Evolutionary conservation across 495 filamentous ascomycete species (phyloP).

Genomic region (Hypoxylon fuscum): DNA sequence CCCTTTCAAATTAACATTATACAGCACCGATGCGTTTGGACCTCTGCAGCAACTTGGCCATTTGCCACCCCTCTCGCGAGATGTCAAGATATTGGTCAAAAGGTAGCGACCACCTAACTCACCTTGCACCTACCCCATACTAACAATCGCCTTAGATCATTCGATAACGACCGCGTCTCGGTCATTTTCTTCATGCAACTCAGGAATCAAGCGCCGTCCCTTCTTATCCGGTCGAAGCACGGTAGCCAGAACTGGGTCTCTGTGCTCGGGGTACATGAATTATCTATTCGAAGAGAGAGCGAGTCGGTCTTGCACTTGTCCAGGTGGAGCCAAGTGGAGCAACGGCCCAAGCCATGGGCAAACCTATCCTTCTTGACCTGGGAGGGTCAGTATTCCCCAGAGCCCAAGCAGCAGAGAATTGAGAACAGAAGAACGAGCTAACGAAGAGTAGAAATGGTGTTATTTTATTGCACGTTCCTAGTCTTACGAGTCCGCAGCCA

Average conservation of each 20-base stretch:
- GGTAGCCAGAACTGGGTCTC: conserved; percentile 56
- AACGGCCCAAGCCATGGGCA: conserved; percentile 59
- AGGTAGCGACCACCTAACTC: conserved; percentile 46
- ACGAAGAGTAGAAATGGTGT: conserved; percentile 66
- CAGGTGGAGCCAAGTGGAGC: conserved; percentile 55
- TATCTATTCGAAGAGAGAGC: conserved; percentile 58
- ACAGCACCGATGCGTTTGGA: conserved; percentile 54
- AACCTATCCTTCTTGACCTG: conserved; percentile 63
- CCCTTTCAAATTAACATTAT: conserved; percentile 17
- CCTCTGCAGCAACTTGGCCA: conserved; percentile 42
- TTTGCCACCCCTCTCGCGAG: conserved; percentile 47
- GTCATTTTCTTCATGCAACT: conserved; percentile 57
- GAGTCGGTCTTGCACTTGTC: conserved; percentile 57
- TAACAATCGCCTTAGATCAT: conserved; percentile 46
- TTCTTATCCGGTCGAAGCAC: conserved; percentile 51
- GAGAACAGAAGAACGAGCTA: conserved; percentile 8
- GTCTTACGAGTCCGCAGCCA: conserved; percentile 76
- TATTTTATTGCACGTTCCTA: conserved; percentile 80
- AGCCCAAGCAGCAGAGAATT: background rate
- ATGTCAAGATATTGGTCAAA: conserved; percentile 60
- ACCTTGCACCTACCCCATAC: background rate
- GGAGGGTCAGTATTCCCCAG: conserved; percentile 55
- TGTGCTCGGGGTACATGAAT: conserved; percentile 57
- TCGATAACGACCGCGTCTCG: conserved; percentile 61
- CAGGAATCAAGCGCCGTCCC: conserved; percentile 51